Conservation (phyloP, 2,329 filamentous ascomycete genomes). For the Rachicladosporium sp. region DNA sequence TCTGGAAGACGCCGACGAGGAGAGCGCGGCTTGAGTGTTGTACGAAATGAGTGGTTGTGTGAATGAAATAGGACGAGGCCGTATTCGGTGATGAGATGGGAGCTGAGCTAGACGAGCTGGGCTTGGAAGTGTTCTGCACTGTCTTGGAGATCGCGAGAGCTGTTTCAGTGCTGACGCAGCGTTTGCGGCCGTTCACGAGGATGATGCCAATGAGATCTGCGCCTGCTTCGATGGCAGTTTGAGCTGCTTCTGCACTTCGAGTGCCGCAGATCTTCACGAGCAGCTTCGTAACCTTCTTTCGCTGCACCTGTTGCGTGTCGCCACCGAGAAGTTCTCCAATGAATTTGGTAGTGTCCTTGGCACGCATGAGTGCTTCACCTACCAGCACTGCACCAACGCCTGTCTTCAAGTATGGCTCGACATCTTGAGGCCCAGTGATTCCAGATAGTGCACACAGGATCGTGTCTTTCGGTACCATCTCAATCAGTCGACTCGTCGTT, state of each 20-base stretch:
- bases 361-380: constrained; percentile 91
- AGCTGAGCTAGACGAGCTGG: constrained; percentile 10
- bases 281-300: constrained; percentile 28
- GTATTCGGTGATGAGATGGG: neutral
- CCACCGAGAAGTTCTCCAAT: constrained; percentile 70
- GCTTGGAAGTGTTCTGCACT: constrained; percentile 47
- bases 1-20: constrained; percentile 86
- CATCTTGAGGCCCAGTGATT: constrained; percentile 79
- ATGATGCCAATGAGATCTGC: constrained; percentile 93
- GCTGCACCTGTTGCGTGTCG: constrained; percentile 16
- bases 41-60: constrained; percentile 35
- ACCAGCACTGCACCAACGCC: constrained; percentile 89
- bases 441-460: constrained; percentile 90
- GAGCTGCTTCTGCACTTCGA: constrained; percentile 66
- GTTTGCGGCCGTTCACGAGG: constrained; percentile 66
- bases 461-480: constrained; percentile 71
- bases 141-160: constrained; percentile 69
- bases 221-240: constrained; percentile 68
- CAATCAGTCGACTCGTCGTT: constrained; percentile 61
- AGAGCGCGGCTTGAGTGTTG: constrained; percentile 51
- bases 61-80: constrained; percentile 60
- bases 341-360: constrained; percentile 68
- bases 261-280: constrained; percentile 95
- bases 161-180: constrained; percentile 66
- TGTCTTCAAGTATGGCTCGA: constrained; percentile 73